phyloP scores from a whole-genome alignment of 139 green algal genomes.

The Limnomonas spitsbergensis region DNA sequence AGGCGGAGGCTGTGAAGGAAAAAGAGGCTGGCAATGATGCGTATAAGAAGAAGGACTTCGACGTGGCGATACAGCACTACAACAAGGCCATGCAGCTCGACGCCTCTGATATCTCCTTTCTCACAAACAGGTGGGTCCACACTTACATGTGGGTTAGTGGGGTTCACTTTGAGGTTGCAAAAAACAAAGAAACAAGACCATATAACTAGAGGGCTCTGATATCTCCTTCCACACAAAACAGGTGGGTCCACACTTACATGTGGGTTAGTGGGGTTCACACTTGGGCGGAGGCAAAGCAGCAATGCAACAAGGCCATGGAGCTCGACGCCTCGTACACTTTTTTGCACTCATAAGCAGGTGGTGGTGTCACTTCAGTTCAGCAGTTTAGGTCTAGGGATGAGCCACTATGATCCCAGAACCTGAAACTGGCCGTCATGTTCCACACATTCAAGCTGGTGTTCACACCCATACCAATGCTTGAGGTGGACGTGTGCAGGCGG shows the following conservation, averaged over 20 bases:
- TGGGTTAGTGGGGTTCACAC: no score
- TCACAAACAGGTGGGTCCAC: constrained; percentile 80
- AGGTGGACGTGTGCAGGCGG: no score
- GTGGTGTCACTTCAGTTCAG: no score
- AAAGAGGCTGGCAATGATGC: constrained; percentile 90
- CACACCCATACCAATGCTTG: no score
- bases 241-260: constrained; percentile 28
- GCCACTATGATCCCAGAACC: no score
- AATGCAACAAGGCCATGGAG: constrained; percentile 88
- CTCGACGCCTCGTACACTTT: constrained; percentile 86
- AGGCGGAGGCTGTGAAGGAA: constrained; percentile 56
- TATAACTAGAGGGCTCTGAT: constrained; percentile 86
- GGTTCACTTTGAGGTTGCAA: constrained; percentile 24
- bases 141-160: no score
- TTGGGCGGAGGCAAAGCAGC: constrained; percentile 21
- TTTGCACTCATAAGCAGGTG: constrained; percentile 92
- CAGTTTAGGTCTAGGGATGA: no score
- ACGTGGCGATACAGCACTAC: constrained; percentile 65
- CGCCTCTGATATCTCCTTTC: constrained; percentile 87
- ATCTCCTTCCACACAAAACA: constrained; percentile 96
- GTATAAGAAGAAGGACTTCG: constrained; percentile 83
- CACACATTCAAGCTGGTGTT: no score
- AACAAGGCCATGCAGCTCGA: constrained; percentile 83
- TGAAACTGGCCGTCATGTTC: no score
- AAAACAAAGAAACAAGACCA: constrained; percentile 80